Base-by-base conservation (phyloP, 2,329 filamentous ascomycete species). In the Dothistroma septosporum region DNA sequence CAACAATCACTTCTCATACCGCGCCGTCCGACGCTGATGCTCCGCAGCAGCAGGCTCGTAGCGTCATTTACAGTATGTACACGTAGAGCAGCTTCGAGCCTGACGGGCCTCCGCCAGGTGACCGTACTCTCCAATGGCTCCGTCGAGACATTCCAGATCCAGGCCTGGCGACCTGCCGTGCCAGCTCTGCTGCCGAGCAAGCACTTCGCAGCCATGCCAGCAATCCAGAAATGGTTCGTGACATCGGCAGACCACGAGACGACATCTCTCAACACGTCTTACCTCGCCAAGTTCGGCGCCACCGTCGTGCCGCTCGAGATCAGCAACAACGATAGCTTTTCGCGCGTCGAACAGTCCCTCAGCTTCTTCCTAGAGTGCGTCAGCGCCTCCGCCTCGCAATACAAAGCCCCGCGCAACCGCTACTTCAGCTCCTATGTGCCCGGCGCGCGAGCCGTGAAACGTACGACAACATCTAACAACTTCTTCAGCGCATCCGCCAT, bases 351-450 rank as follows among this genome's bases (percentile, higher is more conserved):
- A 28, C 85, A 85, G 0, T 84, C 87, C 0, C 76, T 96, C 0
- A 78, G 78, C 41, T 79, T 93, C 35, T 84, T 95, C 52, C 75
- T 88, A 16, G 80, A 85, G 58, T 81, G 82, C 81, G 68, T 73
- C 48, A 54, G 62, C 52, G 61, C 66, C 55, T 66, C 64, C 47
- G 61, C 64, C 48, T 69, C 66, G 35, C 64, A 55, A 56, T 67
- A 59, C 61, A 41, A 50, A 37, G 24, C 41, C 22, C 60, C 48
- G 24, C 55, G 44, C 58, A 65, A 59, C 55, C 69, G 69, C 61
- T 70, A 70, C 57, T 71, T 70, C 68, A 69, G 64, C 60, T 61
- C 66, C 49, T 70, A 67, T 54, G 66, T 69, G 10, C 69, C 69
- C 1, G 61, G 64, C 52, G 68, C 68, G 9, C 66, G 68, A 21